These are phyloP conservation scores for Oryza officinalis DNA, from an alignment of 176 grass and related monocot species.

Conservation along the genomic window DNA sequence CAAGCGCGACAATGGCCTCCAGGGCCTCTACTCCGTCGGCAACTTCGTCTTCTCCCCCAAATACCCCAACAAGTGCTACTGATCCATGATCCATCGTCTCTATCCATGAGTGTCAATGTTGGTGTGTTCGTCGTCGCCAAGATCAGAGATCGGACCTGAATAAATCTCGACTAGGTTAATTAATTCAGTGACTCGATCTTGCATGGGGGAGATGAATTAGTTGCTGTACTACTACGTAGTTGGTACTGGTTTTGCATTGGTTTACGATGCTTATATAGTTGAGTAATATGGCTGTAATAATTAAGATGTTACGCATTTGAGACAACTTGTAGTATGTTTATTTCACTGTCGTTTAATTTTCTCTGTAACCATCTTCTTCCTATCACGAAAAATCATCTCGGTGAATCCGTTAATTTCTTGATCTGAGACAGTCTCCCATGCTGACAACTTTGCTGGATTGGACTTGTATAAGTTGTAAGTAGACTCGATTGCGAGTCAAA, in stretches of 20 bases:
- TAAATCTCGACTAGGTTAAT: not conserved
- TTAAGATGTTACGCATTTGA: not conserved
- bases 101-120: not conserved
- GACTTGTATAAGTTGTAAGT: too few species aligned
- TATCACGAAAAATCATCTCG: too few species aligned
- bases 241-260: not conserved
- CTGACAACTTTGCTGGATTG: too few species aligned
- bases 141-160: not conserved
- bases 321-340: not conserved
- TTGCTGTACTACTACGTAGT: not conserved
- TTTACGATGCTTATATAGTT: not conserved
- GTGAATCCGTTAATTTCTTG: too few species aligned
- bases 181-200: not conserved
- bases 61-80: slow-evolving; percentile 35
- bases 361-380: not conserved
- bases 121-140: too few species aligned
- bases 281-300: not conserved
- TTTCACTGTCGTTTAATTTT: not conserved
- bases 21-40: slow-evolving; percentile 59
- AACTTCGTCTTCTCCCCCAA: slow-evolving; percentile 61
- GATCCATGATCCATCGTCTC: not conserved
- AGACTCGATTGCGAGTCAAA: too few species aligned
- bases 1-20: slow-evolving; percentile 46
- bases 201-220: not conserved
- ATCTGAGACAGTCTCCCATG: too few species aligned